Evolutionary conservation across 345 rosid species (phyloP).

Genomic region (Euphorbia lathyris): DNA sequence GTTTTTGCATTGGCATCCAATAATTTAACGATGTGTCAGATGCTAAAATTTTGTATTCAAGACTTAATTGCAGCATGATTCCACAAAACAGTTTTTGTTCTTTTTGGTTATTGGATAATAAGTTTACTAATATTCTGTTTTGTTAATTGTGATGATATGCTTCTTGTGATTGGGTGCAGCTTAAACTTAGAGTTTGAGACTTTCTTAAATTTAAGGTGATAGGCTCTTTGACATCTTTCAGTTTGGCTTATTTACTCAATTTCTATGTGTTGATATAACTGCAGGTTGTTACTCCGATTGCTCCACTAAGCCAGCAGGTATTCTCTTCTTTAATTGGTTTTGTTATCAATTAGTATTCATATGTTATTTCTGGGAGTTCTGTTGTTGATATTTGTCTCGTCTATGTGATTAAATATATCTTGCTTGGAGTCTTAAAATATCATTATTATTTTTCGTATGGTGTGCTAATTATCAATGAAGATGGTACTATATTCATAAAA

Average conservation of each 20-base stretch:
- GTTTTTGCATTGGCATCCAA: neutral
- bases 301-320: slow-evolving; percentile 99
- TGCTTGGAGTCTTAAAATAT: slow-evolving; percentile 3
- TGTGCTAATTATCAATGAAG: neutral
- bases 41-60: neutral
- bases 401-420: neutral
- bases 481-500: neutral
- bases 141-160: neutral
- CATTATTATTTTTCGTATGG: neutral
- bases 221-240: neutral
- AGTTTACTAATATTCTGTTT: neutral
- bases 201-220: neutral
- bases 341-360: neutral
- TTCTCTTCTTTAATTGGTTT: neutral
- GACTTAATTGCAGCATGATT: neutral
- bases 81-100: neutral
- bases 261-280: neutral
- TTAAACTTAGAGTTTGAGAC: neutral
- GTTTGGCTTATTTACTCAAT: neutral
- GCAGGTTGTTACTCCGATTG: slow-evolving; percentile 98
- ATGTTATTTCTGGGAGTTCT: neutral
- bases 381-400: neutral
- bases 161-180: neutral
- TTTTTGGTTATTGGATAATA: neutral
- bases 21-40: neutral